phyloP scores from a whole-genome alignment of 495 filamentous ascomycete genomes.

The Rostrohypoxylon terebratum region DNA sequence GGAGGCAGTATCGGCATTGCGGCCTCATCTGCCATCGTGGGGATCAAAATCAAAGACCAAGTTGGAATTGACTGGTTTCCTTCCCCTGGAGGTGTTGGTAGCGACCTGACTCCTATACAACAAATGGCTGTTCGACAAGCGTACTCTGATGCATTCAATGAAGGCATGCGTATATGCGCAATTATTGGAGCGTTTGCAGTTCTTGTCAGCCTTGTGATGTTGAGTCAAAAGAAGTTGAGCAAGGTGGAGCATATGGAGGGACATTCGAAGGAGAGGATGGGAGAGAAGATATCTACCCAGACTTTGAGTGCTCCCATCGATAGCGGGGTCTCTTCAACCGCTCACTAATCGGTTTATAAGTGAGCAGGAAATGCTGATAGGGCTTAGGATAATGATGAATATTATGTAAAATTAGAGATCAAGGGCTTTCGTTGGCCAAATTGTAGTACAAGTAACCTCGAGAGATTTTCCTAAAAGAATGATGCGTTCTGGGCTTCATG shows the following conservation, averaged over 20 bases:
- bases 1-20: conserved; percentile 67
- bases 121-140: conserved; percentile 39
- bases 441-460: not conserved
- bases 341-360: not conserved
- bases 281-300: conserved; percentile 13
- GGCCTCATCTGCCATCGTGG: conserved; percentile 60
- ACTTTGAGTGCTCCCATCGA: conserved; percentile 5
- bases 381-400: not conserved
- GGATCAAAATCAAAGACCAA: conserved; percentile 40
- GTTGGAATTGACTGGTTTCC: conserved; percentile 43
- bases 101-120: conserved; percentile 22
- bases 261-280: conserved; percentile 24
- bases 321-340: not conserved
- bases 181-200: conserved; percentile 50
- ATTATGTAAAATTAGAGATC: no score
- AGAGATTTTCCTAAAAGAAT: not conserved
- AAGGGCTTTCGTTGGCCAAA: not conserved
- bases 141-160: conserved; percentile 54
- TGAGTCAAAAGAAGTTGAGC: conserved; percentile 42
- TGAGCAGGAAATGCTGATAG: not conserved
- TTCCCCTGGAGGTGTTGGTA: conserved; percentile 31
- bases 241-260: conserved; percentile 42
- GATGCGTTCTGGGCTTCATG: not conserved
- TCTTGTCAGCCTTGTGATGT: conserved; percentile 49
- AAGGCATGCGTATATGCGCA: conserved; percentile 56